phyloP scores from a whole-genome alignment of 2,329 filamentous ascomycete species.

The Ophiostoma novo-ulmi region DNA sequence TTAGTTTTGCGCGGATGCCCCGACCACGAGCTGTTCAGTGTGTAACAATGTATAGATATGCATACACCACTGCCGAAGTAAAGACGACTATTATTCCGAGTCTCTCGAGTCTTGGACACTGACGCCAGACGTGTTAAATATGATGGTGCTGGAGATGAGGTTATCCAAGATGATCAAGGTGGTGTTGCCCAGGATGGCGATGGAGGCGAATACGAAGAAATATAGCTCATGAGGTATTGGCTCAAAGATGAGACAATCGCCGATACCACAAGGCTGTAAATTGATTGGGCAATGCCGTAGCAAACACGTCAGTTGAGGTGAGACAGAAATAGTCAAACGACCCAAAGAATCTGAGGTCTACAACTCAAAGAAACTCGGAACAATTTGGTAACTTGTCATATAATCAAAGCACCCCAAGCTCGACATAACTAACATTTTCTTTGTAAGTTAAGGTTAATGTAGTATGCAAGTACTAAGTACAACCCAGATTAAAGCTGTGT shows the following conservation, averaged over 20 bases:
- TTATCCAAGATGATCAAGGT: neutral
- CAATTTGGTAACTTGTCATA: neutral
- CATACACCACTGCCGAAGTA: neutral
- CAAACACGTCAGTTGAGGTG: neutral
- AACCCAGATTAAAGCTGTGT: too few relatives aligned
- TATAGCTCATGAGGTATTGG: neutral
- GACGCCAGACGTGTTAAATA: neutral
- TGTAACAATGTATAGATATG: neutral
- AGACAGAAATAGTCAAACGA: neutral
- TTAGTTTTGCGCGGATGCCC: slow-evolving; percentile 6
- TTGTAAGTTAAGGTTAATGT: too few relatives aligned
- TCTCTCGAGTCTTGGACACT: neutral
- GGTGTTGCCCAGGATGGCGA: neutral
- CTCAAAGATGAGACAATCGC: neutral
- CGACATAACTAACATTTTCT: too few relatives aligned
- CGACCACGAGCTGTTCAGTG: neutral
- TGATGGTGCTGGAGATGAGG: neutral
- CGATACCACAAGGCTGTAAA: neutral
- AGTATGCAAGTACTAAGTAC: neutral
- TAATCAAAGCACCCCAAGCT: neutral
- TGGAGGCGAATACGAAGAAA: neutral
- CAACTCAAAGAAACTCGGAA: too few relatives aligned
- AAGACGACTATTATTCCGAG: neutral
- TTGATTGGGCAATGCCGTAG: neutral
- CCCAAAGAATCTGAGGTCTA: too few relatives aligned